Percentiles rank a stretch among this genome's conserved stretches.
These are phyloP conservation scores for Phoma herbarum DNA, from an alignment of 2,329 filamentous ascomycete genomes.

Conservation along the genomic window DNA sequence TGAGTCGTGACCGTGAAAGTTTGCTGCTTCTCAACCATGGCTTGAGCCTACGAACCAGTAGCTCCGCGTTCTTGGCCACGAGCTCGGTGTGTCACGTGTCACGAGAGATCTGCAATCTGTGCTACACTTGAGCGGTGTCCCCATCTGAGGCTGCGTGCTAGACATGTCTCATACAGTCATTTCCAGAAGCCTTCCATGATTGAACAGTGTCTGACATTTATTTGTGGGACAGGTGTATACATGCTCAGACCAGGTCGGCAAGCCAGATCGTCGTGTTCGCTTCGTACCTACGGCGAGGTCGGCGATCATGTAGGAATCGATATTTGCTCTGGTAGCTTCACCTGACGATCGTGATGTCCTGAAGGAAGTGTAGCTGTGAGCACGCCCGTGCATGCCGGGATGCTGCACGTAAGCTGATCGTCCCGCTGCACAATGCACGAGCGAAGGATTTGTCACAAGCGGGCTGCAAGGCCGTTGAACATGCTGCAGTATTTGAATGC, in stretches of 20 bases:
- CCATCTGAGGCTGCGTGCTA: not conserved
- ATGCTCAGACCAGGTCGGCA: constrained; percentile 2
- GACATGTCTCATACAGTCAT: constrained; percentile 9
- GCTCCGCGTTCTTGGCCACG: constrained; percentile 6
- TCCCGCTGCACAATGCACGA: constrained; percentile 33
- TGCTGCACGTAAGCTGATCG: constrained; percentile 29
- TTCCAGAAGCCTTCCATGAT: constrained; percentile 14
- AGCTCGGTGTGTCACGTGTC: constrained; percentile 2
- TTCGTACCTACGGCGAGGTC: constrained; percentile 3
- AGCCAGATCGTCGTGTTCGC: constrained; percentile 4
- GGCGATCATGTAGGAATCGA: constrained; percentile 13
- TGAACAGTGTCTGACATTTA: constrained; percentile 5
- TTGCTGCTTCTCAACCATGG: constrained; percentile 16
- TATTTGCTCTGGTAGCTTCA: constrained; percentile 3
- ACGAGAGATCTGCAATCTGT: constrained; percentile 8
- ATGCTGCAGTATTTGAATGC: constrained; percentile 8
- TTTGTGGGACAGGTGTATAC: constrained; percentile 14
- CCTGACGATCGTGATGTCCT: constrained; percentile 1
- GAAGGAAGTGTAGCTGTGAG: constrained; percentile 3
- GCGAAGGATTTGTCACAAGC: constrained; percentile 18
- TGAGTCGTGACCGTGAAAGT: constrained; percentile 20
- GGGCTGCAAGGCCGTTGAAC: constrained; percentile 18
- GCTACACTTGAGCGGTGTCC: constrained; percentile 1
- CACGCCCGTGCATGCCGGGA: constrained; percentile 25
- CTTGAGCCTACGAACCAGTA: constrained; percentile 12